Percentiles rank a stretch among this genome's conserved stretches.
Evolutionary conservation across 179 eudicot genomes (phyloP).

Genomic region (Beta macrorhiza): DNA sequence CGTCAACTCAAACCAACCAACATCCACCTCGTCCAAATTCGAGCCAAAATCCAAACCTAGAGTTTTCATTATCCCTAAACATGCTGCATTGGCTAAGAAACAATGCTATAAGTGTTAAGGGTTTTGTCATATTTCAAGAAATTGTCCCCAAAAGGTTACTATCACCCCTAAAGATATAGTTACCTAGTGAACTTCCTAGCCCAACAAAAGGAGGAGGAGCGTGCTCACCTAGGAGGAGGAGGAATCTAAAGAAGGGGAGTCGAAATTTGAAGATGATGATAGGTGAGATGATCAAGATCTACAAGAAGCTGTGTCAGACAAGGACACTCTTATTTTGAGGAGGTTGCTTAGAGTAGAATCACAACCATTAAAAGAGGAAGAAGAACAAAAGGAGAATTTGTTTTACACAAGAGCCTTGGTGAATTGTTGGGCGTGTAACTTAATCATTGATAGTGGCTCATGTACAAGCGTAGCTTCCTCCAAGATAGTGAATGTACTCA

Average conservation of each 20-base stretch:
- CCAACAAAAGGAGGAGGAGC: not conserved
- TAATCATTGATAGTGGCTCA: not conserved
- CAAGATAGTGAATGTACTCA: not conserved
- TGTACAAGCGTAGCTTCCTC: not conserved
- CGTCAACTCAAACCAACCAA: too few relatives aligned
- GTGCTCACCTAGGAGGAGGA: too few relatives aligned
- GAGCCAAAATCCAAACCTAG: not conserved
- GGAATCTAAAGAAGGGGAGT: not conserved
- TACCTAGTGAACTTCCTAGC: not conserved
- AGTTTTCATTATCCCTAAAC: not conserved
- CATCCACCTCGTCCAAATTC: too few relatives aligned
- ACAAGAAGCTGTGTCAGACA: not conserved
- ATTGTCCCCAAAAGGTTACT: not conserved
- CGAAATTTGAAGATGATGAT: not conserved
- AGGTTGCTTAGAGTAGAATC: not conserved
- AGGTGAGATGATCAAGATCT: not conserved
- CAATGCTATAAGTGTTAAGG: not conserved
- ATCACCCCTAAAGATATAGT: not conserved
- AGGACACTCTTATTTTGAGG: not conserved
- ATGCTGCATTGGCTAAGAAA: not conserved
- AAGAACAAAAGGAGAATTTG: not conserved
- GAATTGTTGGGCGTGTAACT: too few relatives aligned
- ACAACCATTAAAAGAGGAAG: not conserved
- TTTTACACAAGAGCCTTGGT: not conserved
- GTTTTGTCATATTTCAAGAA: not conserved